phyloP scores from a whole-genome alignment of 2,329 filamentous ascomycete species.

The Leptodontidium sp. region DNA sequence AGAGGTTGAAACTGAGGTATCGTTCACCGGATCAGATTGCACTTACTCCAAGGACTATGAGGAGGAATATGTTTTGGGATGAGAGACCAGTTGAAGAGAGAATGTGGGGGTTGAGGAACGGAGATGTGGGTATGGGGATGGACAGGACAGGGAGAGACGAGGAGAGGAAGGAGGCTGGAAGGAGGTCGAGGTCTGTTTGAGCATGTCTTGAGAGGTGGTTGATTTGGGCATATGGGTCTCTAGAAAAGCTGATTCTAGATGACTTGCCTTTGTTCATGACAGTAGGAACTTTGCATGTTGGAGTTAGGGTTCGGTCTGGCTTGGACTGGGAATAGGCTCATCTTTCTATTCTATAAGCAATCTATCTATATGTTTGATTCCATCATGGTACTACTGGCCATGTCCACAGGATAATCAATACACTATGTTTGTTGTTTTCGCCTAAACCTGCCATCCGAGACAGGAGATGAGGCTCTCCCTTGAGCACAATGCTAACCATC shows the following conservation, averaged over 20 bases:
- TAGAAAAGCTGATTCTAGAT: too few relatives aligned
- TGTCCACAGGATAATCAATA: not conserved
- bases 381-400: not conserved
- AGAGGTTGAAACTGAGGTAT: not conserved
- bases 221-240: not conserved
- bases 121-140: not conserved
- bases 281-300: too few relatives aligned
- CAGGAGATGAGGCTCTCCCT: not conserved
- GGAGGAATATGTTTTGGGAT: constrained; percentile 13
- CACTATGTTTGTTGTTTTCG: not conserved
- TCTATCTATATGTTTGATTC: not conserved
- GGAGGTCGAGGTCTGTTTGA: constrained; percentile 5
- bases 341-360: not conserved
- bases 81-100: not conserved
- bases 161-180: not conserved
- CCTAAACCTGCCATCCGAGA: not conserved
- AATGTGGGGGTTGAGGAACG: not conserved
- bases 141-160: not conserved
- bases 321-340: too few relatives aligned
- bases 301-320: too few relatives aligned
- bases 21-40: not conserved
- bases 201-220: not conserved
- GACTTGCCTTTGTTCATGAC: too few relatives aligned
- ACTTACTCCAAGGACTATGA: not conserved
- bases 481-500: not conserved